Evolutionary conservation across 148 eudicot species (phyloP).

Genomic region (Simmondsia chinensis): DNA sequence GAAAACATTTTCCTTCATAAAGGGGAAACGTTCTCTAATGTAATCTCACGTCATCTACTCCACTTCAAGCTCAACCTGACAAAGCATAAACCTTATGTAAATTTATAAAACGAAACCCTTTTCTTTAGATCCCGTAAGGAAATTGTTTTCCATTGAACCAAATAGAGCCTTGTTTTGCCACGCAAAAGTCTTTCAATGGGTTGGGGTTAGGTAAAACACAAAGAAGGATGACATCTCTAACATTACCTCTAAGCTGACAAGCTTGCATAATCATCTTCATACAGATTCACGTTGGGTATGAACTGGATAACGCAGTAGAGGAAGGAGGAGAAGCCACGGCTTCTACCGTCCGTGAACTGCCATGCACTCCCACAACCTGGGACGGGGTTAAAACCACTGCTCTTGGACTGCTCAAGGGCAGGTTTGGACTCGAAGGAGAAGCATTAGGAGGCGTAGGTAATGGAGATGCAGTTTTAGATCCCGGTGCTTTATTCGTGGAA

Average conservation of each 20-base stretch:
- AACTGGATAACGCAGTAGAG: constrained; percentile 18
- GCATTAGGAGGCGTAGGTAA: constrained; percentile 32
- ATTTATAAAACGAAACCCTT: too few species aligned
- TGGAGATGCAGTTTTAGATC: constrained; percentile 22
- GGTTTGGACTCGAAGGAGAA: constrained; percentile 29
- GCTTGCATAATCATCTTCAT: not conserved
- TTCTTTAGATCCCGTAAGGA: too few species aligned
- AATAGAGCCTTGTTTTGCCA: too few species aligned
- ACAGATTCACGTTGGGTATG: constrained; percentile 8
- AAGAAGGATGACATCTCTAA: too few species aligned
- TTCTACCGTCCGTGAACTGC: constrained; percentile 7
- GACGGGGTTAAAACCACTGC: constrained; percentile 14
- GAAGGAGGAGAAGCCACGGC: constrained; percentile 11
- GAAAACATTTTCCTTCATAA: too few species aligned
- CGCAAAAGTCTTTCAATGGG: too few species aligned
- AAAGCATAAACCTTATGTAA: too few species aligned
- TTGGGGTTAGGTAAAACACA: too few species aligned
- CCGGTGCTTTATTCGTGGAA: constrained; percentile 9
- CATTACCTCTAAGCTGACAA: not conserved
- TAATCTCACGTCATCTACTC: too few species aligned
- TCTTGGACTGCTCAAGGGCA: constrained; percentile 32
- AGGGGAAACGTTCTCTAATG: too few species aligned
- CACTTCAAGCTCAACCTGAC: too few species aligned
- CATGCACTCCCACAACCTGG: constrained; percentile 12
- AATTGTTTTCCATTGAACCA: too few species aligned